These are phyloP conservation scores for Gnomoniopsis smithogilvyi DNA, from an alignment of 2,329 filamentous ascomycete genomes.

Conservation along the genomic window DNA sequence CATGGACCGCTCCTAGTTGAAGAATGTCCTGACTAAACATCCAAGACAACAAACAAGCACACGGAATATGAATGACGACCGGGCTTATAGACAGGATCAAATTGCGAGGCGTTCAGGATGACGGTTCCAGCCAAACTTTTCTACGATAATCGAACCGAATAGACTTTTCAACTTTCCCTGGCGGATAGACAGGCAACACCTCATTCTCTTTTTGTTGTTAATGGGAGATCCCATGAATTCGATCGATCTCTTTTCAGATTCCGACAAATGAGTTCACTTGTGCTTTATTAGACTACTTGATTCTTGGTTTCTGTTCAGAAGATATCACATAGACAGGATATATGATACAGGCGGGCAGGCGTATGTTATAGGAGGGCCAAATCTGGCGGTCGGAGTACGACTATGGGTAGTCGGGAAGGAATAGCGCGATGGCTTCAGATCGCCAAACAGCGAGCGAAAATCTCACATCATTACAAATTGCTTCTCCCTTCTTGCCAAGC, in stretches of 20 bases:
- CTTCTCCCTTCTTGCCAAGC: background rate
- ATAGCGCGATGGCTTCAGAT: background rate
- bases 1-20: constrained; percentile 43
- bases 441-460: background rate
- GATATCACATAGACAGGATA: constrained; percentile 13
- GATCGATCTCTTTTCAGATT: background rate
- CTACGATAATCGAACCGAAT: constrained; percentile 9
- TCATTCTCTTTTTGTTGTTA: background rate
- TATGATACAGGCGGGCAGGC: background rate
- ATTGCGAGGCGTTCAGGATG: constrained; percentile 19
- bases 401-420: background rate
- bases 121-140: constrained; percentile 12
- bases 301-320: background rate
- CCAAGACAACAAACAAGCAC: constrained; percentile 4
- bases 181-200: background rate
- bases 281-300: constrained; percentile 2
- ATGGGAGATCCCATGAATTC: background rate
- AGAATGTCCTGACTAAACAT: constrained; percentile 26
- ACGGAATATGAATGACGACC: constrained; percentile 17
- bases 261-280: background rate
- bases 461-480: background rate
- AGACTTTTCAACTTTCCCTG: constrained; percentile 9
- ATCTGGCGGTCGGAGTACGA: constrained; percentile 3
- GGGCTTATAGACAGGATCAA: constrained; percentile 18
- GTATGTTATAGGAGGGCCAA: background rate